These are phyloP conservation scores for Excoecaria agallocha DNA, from an alignment of 345 rosid genomes.

Conservation along the genomic window DNA sequence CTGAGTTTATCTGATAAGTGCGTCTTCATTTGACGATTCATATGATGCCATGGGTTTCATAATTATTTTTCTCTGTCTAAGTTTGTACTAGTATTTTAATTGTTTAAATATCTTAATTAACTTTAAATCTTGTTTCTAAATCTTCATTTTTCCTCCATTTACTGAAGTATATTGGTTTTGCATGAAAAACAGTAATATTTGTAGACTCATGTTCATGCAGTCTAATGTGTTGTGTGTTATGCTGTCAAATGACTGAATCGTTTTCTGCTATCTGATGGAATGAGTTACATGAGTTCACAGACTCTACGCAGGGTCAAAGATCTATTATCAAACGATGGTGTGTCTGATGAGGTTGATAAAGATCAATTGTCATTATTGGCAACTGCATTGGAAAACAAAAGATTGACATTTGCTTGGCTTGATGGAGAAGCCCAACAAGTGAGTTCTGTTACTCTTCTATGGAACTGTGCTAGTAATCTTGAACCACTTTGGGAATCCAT, in stretches of 20 bases:
- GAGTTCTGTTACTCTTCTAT: conserved; percentile 24
- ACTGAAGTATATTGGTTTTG: conserved; percentile 2
- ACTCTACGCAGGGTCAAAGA: conserved; percentile 84
- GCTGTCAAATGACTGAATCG: not conserved
- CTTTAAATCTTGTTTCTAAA: not conserved
- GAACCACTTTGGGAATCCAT: not conserved
- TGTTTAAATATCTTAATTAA: not conserved
- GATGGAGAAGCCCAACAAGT: conserved; percentile 89
- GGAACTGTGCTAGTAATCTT: conserved; percentile 7
- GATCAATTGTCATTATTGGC: conserved; percentile 33
- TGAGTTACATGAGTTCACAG: conserved; percentile 49
- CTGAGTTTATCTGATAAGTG: not conserved
- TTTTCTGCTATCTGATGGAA: conserved; percentile 16
- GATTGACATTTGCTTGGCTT: conserved; percentile 85
- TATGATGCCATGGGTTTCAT: no score
- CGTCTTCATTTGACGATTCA: not conserved
- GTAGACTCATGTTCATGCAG: not conserved
- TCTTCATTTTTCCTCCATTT: not conserved
- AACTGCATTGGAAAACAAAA: conserved; percentile 54
- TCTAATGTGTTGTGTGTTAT: not conserved
- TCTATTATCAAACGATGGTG: conserved; percentile 40
- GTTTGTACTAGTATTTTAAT: not conserved
- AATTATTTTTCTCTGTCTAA: not conserved
- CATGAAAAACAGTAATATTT: not conserved
- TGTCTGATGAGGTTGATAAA: conserved; percentile 33